phyloP scores from a whole-genome alignment of 768 basidiomycete species.

The Termitomyces sp. region DNA sequence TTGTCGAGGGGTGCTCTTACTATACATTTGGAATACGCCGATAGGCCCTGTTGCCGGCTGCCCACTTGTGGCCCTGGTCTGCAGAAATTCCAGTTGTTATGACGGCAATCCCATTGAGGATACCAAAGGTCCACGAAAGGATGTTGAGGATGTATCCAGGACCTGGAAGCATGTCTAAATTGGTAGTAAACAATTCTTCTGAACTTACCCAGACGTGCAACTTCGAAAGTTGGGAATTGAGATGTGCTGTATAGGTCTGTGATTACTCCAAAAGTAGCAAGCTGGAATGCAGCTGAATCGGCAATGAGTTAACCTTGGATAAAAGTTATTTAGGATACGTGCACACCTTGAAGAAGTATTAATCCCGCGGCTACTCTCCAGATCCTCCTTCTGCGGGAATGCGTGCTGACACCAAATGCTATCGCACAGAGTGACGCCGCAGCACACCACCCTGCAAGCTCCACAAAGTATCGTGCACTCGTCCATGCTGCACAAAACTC shows the following conservation, averaged over 20 bases:
- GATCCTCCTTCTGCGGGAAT: conserved; percentile 65
- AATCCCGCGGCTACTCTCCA: conserved; percentile 72
- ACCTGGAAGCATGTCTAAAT: conserved; percentile 30
- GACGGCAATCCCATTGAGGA: conserved; percentile 47
- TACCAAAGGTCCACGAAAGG: conserved; percentile 53
- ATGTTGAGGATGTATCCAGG: conserved; percentile 52
- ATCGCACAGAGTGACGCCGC: conserved; percentile 51
- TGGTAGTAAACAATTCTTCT: not conserved
- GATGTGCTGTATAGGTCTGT: conserved; percentile 50
- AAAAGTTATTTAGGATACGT: not conserved
- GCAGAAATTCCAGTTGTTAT: conserved; percentile 59
- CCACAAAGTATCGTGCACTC: conserved; percentile 61
- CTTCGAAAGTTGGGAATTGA: conserved; percentile 43
- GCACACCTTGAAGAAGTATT: conserved; percentile 53
- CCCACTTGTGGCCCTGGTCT: conserved; percentile 61
- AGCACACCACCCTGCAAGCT: conserved; percentile 61
- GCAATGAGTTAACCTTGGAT: not conserved
- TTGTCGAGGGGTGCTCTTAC: not conserved
- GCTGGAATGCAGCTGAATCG: conserved; percentile 47
- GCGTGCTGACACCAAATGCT: conserved; percentile 64
- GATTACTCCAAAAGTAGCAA: conserved; percentile 57
- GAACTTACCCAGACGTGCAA: conserved; percentile 53
- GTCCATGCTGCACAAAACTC: conserved; percentile 64
- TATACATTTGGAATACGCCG: conserved; percentile 24
- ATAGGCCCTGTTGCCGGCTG: conserved; percentile 71